Evolutionary conservation across 2,329 filamentous ascomycete species (phyloP).

Genomic region (Ceratocystis variospora): DNA sequence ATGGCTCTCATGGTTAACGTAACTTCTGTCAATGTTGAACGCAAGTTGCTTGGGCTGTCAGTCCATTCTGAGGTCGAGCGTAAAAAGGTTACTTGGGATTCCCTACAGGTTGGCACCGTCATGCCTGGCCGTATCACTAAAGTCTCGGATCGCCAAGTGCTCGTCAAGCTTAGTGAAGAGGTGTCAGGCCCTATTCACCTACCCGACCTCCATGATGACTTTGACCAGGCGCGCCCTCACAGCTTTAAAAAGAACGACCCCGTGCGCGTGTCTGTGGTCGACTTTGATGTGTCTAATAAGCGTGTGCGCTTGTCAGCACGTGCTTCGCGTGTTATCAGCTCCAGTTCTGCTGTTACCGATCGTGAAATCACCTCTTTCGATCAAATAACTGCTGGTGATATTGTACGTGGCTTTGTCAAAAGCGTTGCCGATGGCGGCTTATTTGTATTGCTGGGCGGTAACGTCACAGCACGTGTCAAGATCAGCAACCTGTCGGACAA

Average conservation of each 20-base stretch:
- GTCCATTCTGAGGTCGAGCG: slow-evolving; percentile 21
- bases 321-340: slow-evolving; percentile 68
- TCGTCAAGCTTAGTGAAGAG: slow-evolving; percentile 70
- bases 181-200: slow-evolving; percentile 70
- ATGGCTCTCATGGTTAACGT: slow-evolving; percentile 74
- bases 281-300: slow-evolving; percentile 73
- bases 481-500: slow-evolving; percentile 80
- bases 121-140: slow-evolving; percentile 75
- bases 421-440: slow-evolving; percentile 79
- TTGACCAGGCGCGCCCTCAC: slow-evolving; percentile 60
- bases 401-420: slow-evolving; percentile 84
- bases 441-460: slow-evolving; percentile 70
- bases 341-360: slow-evolving; percentile 66
- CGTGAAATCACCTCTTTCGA: slow-evolving; percentile 57
- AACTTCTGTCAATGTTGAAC: slow-evolving; percentile 55
- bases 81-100: slow-evolving; percentile 48
- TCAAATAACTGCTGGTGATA: slow-evolving; percentile 62
- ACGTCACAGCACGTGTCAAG: slow-evolving; percentile 68
- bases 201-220: slow-evolving; percentile 77
- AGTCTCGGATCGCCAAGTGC: slow-evolving; percentile 65
- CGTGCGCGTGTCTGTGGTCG: slow-evolving; percentile 71
- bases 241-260: slow-evolving; percentile 73
- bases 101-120: slow-evolving; percentile 64
- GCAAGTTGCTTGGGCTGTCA: slow-evolving; percentile 71
- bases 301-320: slow-evolving; percentile 66